These are phyloP conservation scores for Lasiosphaeriaceae sp. DNA, from an alignment of 495 filamentous ascomycete species.

Conservation along the genomic window DNA sequence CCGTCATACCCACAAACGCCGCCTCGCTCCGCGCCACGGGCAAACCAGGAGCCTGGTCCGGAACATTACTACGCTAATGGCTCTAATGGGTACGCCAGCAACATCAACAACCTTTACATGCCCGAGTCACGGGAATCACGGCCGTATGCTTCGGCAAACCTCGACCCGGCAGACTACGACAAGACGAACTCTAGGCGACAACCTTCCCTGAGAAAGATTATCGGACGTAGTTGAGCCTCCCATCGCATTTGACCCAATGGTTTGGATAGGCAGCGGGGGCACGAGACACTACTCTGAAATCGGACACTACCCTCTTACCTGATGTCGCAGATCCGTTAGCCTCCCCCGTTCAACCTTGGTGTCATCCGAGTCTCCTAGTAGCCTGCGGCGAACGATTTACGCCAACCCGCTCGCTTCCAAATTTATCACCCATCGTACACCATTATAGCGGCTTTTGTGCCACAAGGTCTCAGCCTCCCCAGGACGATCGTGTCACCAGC, in stretches of 20 bases:
- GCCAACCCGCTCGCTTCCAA: neutral
- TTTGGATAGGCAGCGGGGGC: neutral
- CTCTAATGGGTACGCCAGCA: constrained; percentile 10
- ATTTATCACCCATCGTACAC: neutral
- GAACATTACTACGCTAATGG: constrained; percentile 16
- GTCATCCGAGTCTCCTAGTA: neutral
- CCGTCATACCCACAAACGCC: constrained; percentile 9
- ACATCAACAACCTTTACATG: constrained; percentile 12
- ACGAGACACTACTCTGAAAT: no score
- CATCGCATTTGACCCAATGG: no score
- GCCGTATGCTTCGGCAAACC: neutral
- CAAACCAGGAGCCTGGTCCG: constrained; percentile 5
- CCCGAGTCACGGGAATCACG: constrained; percentile 2
- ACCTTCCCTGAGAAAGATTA: constrained; percentile 12
- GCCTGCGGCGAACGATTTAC: no score
- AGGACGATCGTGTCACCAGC: neutral
- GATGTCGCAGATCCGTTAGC: neutral
- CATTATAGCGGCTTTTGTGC: neutral
- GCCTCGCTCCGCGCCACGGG: neutral
- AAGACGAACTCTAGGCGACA: neutral
- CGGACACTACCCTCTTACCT: no score
- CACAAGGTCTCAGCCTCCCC: constrained; percentile 2
- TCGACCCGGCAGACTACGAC: constrained; percentile 16
- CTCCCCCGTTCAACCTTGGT: neutral
- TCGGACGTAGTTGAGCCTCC: constrained; percentile 5